Conservation (phyloP, 2,329 filamentous ascomycete genomes). For the Cryoendolithus antarcticus region DNA sequence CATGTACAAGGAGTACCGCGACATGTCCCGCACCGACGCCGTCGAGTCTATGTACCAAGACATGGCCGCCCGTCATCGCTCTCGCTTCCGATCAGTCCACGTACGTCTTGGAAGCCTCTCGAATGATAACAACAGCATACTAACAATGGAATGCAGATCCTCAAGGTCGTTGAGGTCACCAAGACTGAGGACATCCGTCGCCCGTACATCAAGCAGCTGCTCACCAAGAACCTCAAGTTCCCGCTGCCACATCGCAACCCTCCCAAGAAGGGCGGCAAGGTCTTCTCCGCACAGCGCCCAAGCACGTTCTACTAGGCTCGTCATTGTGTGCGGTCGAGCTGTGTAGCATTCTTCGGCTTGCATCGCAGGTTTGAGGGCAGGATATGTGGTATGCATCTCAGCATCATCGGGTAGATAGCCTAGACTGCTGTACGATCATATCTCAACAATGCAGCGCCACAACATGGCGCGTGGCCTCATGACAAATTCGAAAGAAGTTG, state of each 20-base stretch:
- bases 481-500: too few species aligned
- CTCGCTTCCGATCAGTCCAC: slow-evolving; percentile 96
- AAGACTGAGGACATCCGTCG: slow-evolving; percentile 91
- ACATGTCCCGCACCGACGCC: slow-evolving; percentile 90
- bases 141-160: slow-evolving; percentile 45
- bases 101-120: slow-evolving; percentile 34
- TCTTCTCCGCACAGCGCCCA: slow-evolving; percentile 87
- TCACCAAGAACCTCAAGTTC: slow-evolving; percentile 88
- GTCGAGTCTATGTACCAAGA: slow-evolving; percentile 98
- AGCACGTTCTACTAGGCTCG: slow-evolving; percentile 79
- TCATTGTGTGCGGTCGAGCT: too few species aligned
- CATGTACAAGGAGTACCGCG: slow-evolving; percentile 99
- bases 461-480: too few species aligned
- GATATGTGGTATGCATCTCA: too few species aligned
- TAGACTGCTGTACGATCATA: too few species aligned
- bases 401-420: too few species aligned
- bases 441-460: too few species aligned
- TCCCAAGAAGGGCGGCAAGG: slow-evolving; percentile 70
- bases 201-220: slow-evolving; percentile 98
- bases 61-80: slow-evolving; percentile 97
- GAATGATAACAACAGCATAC: not conserved
- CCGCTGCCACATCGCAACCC: slow-evolving; percentile 75
- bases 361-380: too few species aligned
- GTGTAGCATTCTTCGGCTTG: too few species aligned
- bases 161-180: slow-evolving; percentile 95